A percentile compares a stretch with the other conserved stretches of the same genome.
phyloP scores from a whole-genome alignment of 768 basidiomycete genomes.

The Lyophyllum decastes region DNA sequence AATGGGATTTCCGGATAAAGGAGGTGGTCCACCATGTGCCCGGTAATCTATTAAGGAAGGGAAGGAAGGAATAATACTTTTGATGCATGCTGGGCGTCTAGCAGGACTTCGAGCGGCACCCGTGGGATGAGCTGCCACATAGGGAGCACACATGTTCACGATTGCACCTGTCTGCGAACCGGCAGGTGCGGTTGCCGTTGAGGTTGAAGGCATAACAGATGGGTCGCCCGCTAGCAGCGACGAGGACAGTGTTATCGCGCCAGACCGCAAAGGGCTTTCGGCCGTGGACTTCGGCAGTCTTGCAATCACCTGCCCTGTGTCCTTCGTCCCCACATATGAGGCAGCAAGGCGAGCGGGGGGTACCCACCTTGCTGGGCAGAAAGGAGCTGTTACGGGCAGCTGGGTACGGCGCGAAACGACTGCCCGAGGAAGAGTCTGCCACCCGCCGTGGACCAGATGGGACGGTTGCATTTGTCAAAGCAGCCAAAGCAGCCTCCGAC shows the following conservation, averaged over 20 bases:
- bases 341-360: constrained; percentile 18
- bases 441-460: not conserved
- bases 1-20: constrained; percentile 14
- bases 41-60: not conserved
- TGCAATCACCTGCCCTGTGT: constrained; percentile 20
- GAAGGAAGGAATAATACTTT: not conserved
- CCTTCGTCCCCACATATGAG: constrained; percentile 18
- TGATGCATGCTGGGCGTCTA: constrained; percentile 11
- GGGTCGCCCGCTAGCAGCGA: constrained; percentile 1
- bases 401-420: not conserved
- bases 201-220: not conserved
- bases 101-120: constrained; percentile 7
- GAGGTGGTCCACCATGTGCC: not conserved
- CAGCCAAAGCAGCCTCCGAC: not conserved
- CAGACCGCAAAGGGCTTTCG: constrained; percentile 8
- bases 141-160: not conserved
- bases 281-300: not conserved
- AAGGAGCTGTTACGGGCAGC: not conserved
- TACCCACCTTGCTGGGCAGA: constrained; percentile 6
- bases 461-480: not conserved
- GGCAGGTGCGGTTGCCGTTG: not conserved
- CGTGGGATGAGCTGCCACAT: constrained; percentile 6
- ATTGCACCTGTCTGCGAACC: not conserved
- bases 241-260: constrained; percentile 5
- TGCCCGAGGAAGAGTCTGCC: not conserved